Base-by-base conservation (phyloP, 495 filamentous ascomycete genomes). In the Glutinoglossum americanum region DNA sequence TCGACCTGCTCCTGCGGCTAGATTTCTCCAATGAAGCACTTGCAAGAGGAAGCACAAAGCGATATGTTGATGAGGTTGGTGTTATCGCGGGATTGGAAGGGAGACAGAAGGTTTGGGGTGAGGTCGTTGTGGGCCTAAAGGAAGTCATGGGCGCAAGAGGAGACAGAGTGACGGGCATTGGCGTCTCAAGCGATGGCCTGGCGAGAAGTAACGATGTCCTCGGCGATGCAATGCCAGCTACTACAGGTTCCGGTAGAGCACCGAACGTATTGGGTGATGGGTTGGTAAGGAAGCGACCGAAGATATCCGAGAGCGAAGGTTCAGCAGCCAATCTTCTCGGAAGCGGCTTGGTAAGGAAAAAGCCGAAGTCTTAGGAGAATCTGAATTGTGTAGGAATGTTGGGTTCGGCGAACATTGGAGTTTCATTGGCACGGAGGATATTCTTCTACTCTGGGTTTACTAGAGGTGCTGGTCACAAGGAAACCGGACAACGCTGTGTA, bases 21-120 rank as follows among this genome's bases (percentile, higher is more conserved):
- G 87, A 96, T 66, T 96, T 96, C 68, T 80, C 80, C 11, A 82
- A 79, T 37, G 62, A 81, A 26, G 74, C 80, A 2, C 75, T 84
- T n/a, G 83, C 87, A 5, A 69, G 69, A 15, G 70, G 72, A 25
- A 87, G 85, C 64, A 89, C 87, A 10, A 71, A 68, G 56, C 76
- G 80, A 44, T 96, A 89, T 84, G 74, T 85, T 23, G 76, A 79
- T 30, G 75, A 82, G 54, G 74, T 80, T 5, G 71, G 71, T 10
- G 69, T 70, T 15, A 68, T 77, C 7, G 75, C 74, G 0, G 78
- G 76, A 19, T 9, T 59, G 26, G 8, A 23, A 30, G 47, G 47
- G 6, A 11, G 28, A 13, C 61, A 74, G 57, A 69, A 75, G 47
- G 71, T 69, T 55, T 82, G 80, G 73, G 78, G 80, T 15, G 67